A percentile compares a stretch with the other conserved stretches of the same genome.
Conservation (phyloP, 2,329 filamentous ascomycete genomes). For the Arthrobotrys megalospora region DNA sequence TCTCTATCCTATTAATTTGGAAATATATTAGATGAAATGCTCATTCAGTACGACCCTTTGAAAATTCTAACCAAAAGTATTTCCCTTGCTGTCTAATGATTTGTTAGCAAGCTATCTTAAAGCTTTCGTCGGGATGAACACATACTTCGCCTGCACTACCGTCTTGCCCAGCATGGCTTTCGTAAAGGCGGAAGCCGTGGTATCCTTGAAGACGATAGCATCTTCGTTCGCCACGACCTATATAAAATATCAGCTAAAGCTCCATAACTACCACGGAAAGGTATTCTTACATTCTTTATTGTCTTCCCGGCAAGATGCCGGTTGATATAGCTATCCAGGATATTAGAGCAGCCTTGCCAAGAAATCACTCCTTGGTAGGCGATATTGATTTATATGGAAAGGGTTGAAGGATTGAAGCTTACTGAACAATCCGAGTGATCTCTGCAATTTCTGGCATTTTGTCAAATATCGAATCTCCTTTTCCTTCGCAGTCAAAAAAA, state of each 20-base stretch:
- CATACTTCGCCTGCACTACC: slow-evolving; percentile 69
- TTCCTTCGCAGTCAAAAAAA: not conserved
- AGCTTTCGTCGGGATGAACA: not conserved
- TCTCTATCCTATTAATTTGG: slow-evolving; percentile 74
- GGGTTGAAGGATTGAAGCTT: not conserved
- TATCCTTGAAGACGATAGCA: slow-evolving; percentile 89
- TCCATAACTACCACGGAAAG: not conserved
- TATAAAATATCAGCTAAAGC: not conserved
- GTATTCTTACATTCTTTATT: slow-evolving; percentile 74
- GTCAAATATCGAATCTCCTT: not conserved
- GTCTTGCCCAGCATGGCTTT: slow-evolving; percentile 82
- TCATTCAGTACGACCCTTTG: slow-evolving; percentile 52
- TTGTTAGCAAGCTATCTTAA: slow-evolving; percentile 63
- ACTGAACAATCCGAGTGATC: slow-evolving; percentile 66
- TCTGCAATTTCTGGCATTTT: slow-evolving; percentile 77
- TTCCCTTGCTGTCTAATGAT: slow-evolving; percentile 84
- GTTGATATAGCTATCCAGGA: slow-evolving; percentile 77
- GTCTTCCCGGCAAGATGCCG: slow-evolving; percentile 87
- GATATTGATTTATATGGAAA: too few species aligned
- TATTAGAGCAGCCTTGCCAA: slow-evolving; percentile 13
- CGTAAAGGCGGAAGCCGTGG: slow-evolving; percentile 81
- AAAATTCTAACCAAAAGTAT: slow-evolving; percentile 82
- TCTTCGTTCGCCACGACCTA: slow-evolving; percentile 78
- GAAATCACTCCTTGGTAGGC: slow-evolving; percentile 65
- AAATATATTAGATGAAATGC: slow-evolving; percentile 65